Base-by-base conservation (phyloP, 1,284 basidiomycete species). In the Rhodotorula sp. region DNA sequence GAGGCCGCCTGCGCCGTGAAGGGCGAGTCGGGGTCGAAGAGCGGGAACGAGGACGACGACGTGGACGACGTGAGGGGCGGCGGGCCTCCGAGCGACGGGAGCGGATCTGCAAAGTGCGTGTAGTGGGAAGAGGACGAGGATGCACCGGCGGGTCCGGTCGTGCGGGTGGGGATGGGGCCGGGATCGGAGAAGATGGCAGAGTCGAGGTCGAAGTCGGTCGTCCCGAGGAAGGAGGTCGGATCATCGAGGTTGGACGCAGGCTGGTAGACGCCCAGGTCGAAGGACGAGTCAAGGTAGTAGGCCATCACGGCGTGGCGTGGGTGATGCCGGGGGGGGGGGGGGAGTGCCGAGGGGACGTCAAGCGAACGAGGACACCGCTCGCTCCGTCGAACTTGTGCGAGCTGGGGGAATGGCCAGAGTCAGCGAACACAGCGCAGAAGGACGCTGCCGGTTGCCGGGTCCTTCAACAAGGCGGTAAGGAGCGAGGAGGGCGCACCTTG, bases 21-120 rank as follows among this genome's bases (percentile, higher is more conserved):
- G 22, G 74, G 70, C 34, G 67, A 72, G 25, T 74, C 72, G 39
- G 66, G 63, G 65, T 74, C 70, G 67, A 65, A 69, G 36, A 58
- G 57, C 0, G 69, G 50, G 58, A 61, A 67, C 6, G 63, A 48
- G 32, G 60, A 48, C n/a, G 66, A 61, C 34, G 63, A 29, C 3
- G 41, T 61, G 15, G 65, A 58, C 1, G n/a, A 32, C 27, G 51
- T 54, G 63, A 67, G 61, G 25, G 63, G 53, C 27, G 39, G 32
- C 41, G 57, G 29, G 25, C 50, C 55, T 1, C n/a, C 25, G 37
- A 59, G 29, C 21, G 61, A 37, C 41, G 55, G 21, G 32, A 51
- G 41, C 3, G 65, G 53, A 3, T 64, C 62, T n/a, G 72, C 53
- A 29, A 67, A 58, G 51, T 67, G 60, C 25, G 69, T 62, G 68